Base-by-base conservation (phyloP, 768 basidiomycete genomes). In the Peribolospora kevripleyi region DNA sequence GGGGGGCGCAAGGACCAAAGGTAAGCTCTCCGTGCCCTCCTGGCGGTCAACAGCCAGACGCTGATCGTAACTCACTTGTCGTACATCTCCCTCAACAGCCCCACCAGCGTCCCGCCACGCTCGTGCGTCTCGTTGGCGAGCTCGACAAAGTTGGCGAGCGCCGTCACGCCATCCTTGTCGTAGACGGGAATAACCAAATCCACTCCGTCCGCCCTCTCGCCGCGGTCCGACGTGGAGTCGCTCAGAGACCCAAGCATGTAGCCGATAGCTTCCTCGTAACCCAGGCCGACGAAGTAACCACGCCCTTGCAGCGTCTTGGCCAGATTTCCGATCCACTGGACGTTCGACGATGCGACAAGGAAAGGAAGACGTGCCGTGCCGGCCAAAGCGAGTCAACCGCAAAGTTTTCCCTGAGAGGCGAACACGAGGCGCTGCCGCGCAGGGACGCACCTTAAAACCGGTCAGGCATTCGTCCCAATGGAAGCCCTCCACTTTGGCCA, bases 261-360 rank as follows among this genome's bases (percentile, higher is more conserved):
- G 3, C 86, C 86, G 54, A 90, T 87, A 1, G 87, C 86, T 67
- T 90, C 86, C 63, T 90, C 86, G 62, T 90, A 90, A 7, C 80
- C 84, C 62, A 88, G 87, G 0, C 75, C 76, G 7, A 81, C 79
- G 46, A 79, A 74, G 61, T 75, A 83, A 2, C 84, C 85, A 45
- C 77, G 68, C 47, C 68, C 64, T 10, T 74, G 78, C 11, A 87
- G 73, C 51, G 71, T 68, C 42, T 84, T 67, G 3, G 80, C 82
- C 7, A 78, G 79, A 63, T 88, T 90, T 6, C 86, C 86, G 51
- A 90, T 52, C 56, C 56, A 63, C 62, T 61, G 56, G 7, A 10
- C 10, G 37, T 6, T 9, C 11, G 6, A 3, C 6, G 13, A 8
- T 13, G n/a, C 1, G 41, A 4, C 43, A 7, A 45, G 43, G 7